Evolutionary conservation across 2,329 filamentous ascomycete genomes (phyloP).

Genomic region (Aureobasidium sp.): DNA sequence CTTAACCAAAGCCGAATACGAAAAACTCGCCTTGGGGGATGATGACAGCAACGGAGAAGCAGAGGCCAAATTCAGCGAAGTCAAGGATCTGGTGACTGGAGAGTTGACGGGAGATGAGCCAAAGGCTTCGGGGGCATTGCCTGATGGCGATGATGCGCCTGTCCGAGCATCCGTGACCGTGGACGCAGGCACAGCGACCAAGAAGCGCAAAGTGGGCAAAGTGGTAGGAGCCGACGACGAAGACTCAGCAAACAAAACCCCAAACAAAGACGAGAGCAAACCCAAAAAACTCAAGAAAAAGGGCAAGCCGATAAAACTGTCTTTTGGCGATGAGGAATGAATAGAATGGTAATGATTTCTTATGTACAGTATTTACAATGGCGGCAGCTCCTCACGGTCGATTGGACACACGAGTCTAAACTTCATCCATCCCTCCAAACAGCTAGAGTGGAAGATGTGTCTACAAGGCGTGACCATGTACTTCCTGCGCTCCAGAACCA

Average conservation of each 20-base stretch:
- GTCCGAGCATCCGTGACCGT: not conserved
- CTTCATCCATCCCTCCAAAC: slow-evolving; percentile 93
- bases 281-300: slow-evolving; percentile 23
- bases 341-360: not conserved
- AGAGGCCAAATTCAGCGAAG: slow-evolving; percentile 13
- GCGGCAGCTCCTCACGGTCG: slow-evolving; percentile 81
- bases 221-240: slow-evolving; percentile 28
- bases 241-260: slow-evolving; percentile 15
- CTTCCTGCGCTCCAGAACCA: slow-evolving; percentile 67
- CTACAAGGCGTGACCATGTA: slow-evolving; percentile 98
- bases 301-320: slow-evolving; percentile 18
- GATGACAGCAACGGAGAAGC: not conserved
- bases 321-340: slow-evolving; percentile 18
- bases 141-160: slow-evolving; percentile 18
- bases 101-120: slow-evolving; percentile 18
- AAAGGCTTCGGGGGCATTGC: slow-evolving; percentile 23
- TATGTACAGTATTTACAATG: slow-evolving; percentile 49
- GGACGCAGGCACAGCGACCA: slow-evolving; percentile 18
- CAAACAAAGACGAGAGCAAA: slow-evolving; percentile 2
- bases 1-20: slow-evolving; percentile 45
- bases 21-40: slow-evolving; percentile 29
- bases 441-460: slow-evolving; percentile 89
- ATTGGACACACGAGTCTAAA: slow-evolving; percentile 91
- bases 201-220: slow-evolving; percentile 33
- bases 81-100: slow-evolving; percentile 20